phyloP scores from a whole-genome alignment of 2,329 filamentous ascomycete genomes.

The Paecilomyces niveus region DNA sequence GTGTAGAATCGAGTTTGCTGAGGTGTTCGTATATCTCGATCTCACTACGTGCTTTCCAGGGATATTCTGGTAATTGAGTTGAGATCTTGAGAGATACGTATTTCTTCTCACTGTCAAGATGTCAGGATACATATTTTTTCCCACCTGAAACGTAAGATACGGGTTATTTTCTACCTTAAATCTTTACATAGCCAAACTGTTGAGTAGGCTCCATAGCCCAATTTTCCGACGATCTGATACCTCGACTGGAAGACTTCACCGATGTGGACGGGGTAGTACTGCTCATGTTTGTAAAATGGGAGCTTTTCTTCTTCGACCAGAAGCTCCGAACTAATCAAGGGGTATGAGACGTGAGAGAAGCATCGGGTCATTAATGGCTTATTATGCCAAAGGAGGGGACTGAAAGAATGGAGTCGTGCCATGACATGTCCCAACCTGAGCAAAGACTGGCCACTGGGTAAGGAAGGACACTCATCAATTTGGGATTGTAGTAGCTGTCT shows the following conservation, averaged over 20 bases:
- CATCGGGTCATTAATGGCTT: constrained; percentile 6
- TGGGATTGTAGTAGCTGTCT: too few relatives aligned
- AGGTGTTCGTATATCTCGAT: neutral
- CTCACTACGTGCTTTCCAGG: neutral
- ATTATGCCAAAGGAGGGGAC: neutral
- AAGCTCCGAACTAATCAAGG: neutral
- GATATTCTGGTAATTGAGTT: neutral
- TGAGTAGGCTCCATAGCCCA: constrained; percentile 6
- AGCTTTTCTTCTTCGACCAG: neutral
- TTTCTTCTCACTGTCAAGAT: neutral
- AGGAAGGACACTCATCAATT: too few relatives aligned
- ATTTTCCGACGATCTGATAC: constrained; percentile 10
- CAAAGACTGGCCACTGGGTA: too few relatives aligned
- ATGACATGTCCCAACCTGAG: too few relatives aligned
- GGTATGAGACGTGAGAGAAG: constrained; percentile 4
- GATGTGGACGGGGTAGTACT: constrained; percentile 10
- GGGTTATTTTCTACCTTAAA: neutral
- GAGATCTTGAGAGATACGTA: constrained; percentile 3
- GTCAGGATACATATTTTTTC: neutral
- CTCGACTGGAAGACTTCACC: constrained; percentile 10
- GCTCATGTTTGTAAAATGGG: neutral
- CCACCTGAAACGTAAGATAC: neutral
- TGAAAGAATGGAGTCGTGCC: too few relatives aligned
- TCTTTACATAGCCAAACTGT: constrained; percentile 3
- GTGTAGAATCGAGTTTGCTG: neutral